These are phyloP conservation scores for Pythium apleroticum DNA, from an alignment of 352 stramenopile species.

Conservation along the genomic window DNA sequence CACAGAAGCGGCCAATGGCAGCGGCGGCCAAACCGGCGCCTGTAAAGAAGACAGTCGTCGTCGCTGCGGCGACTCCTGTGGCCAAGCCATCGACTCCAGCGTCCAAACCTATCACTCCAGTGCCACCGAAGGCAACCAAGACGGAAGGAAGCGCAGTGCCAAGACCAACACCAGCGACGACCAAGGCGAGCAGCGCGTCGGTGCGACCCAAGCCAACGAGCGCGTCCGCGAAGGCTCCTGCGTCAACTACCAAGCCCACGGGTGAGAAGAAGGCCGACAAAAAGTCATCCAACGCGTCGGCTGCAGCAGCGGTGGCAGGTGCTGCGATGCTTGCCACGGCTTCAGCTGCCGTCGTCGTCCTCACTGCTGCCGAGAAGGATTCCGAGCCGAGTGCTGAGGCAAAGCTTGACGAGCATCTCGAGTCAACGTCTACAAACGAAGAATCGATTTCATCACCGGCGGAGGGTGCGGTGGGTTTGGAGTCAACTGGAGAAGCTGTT, in stretches of 20 bases:
- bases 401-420: neutral
- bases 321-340: neutral
- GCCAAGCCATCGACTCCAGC: constrained; percentile 3
- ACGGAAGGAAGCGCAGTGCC: neutral
- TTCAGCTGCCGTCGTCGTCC: neutral
- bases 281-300: neutral
- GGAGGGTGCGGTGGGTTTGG: no score
- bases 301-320: neutral
- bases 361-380: neutral
- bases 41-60: neutral
- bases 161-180: neutral
- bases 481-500: no score
- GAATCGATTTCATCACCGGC: neutral
- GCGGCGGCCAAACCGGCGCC: neutral
- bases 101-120: neutral
- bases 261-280: neutral
- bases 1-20: constrained; percentile 1
- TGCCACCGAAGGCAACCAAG: neutral
- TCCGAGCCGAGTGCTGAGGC: neutral
- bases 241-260: neutral
- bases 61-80: neutral
- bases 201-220: neutral
- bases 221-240: neutral
- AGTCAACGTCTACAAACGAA: neutral
- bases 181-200: neutral